Base-by-base conservation (phyloP, 805 yeast species). In the Pichia phayaonensis region DNA sequence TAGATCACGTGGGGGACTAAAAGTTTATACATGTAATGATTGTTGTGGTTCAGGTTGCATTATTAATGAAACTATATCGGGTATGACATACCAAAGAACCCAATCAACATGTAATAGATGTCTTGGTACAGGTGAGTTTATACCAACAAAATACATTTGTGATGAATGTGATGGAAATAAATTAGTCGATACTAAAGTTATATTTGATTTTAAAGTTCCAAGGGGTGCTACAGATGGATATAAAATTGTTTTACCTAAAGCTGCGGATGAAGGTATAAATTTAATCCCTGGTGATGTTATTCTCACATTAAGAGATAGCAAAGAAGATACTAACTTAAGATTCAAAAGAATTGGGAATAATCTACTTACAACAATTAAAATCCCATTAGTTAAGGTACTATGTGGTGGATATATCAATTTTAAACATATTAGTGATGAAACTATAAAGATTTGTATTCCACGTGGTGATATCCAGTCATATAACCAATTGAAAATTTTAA, bases 231-330 rank as follows among this genome's bases (percentile, higher is more conserved):
- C 66, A 41, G 62, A 75, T 46, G 81, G 82, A 0, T 80, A 80
- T 53, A 65, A 69, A 43, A 72, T 82, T 20, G 67, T 79, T 1
- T 65, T 82, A 21, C 67, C 73, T n/a, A 78, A 81, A 7, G 82
- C 78, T 57, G 86, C 83, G 0, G 90, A 84, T 59, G 85, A 83
- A 62, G 84, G 80, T 0, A 62, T 75, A 20, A 71, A 74, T 53
- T 67, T 79, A 3, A 65, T 75, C 3, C 85, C 90, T 0, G 90
- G 90, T 2, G 87, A 84, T 61, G 83, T 84, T 8, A 66, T 83
- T 3, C 74, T 84, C 11, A 77, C 75, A 1, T 62, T 84, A 23
- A 45, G 50, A 22, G 63, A 61, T 45, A 71, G 71, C 39, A 75
- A 76, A 56, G 50, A 53, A 13, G 53, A 50, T 7, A 65, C 42